Evolutionary conservation across 768 basidiomycete genomes (phyloP).

Genomic region (Podaxis sp.): DNA sequence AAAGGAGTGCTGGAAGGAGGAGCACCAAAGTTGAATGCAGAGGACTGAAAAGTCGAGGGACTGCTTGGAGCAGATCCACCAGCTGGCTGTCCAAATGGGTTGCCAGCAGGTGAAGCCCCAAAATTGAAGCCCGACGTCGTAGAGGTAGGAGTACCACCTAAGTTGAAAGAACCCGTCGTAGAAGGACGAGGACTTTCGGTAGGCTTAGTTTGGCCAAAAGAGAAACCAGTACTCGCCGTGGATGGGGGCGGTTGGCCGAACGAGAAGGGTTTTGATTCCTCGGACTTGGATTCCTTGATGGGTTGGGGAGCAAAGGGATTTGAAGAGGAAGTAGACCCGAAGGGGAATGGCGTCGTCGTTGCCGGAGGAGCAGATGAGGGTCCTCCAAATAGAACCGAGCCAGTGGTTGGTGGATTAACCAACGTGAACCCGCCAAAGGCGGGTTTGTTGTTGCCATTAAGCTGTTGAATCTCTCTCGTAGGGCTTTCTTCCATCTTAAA

Average conservation of each 20-base stretch:
- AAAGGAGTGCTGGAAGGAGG: constrained; percentile 37
- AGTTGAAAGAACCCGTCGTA: constrained; percentile 43
- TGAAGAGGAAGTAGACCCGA: constrained; percentile 29
- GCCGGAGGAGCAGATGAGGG: constrained; percentile 18
- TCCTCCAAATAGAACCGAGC: constrained; percentile 26
- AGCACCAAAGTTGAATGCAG: constrained; percentile 43
- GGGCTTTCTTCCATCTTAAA: constrained; percentile 84
- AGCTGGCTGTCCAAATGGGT: constrained; percentile 39
- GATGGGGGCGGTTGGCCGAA: constrained; percentile 34
- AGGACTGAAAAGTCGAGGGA: constrained; percentile 51
- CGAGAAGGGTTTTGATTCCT: constrained; percentile 41
- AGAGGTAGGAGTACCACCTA: constrained; percentile 36
- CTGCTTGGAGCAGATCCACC: constrained; percentile 49
- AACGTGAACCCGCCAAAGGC: constrained; percentile 47
- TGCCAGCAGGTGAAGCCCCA: constrained; percentile 30
- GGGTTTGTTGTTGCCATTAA: constrained; percentile 36
- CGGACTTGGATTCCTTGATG: constrained; percentile 37
- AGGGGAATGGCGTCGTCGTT: constrained; percentile 32
- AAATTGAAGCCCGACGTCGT: constrained; percentile 35
- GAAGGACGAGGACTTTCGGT: constrained; percentile 34
- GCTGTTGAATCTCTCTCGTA: constrained; percentile 53
- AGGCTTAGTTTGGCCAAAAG: constrained; percentile 38
- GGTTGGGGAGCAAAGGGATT: constrained; percentile 40
- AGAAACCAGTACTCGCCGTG: constrained; percentile 26
- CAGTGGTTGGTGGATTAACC: constrained; percentile 21